Conservation (phyloP, 805 yeast species). For the Peterozyma toletana region DNA sequence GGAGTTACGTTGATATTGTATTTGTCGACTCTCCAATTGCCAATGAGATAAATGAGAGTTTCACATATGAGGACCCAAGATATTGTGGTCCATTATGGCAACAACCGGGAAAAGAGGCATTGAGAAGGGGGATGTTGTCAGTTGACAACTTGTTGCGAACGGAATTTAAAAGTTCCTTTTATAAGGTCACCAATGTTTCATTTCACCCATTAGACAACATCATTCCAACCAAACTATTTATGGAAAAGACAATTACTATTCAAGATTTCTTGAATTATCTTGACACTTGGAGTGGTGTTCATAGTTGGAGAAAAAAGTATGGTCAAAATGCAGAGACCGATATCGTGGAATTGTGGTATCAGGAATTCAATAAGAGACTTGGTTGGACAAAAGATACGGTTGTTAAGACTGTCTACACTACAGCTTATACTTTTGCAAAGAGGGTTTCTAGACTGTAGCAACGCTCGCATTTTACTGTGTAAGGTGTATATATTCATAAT, state of each 20-base stretch:
- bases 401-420: conserved; percentile 39
- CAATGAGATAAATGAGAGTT: conserved; percentile 35
- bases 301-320: conserved; percentile 39
- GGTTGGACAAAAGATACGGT: conserved; percentile 36
- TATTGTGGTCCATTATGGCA: conserved; percentile 74
- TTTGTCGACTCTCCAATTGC: conserved; percentile 29
- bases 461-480: no score
- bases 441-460: conserved; percentile 8
- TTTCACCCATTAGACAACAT: conserved; percentile 13
- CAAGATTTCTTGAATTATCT: conserved; percentile 43
- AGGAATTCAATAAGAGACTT: conserved; percentile 29
- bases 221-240: background rate
- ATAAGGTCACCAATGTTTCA: conserved; percentile 15
- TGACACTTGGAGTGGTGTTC: conserved; percentile 67
- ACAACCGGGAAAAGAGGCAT: conserved; percentile 64
- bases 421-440: conserved; percentile 44
- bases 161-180: conserved; percentile 18
- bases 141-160: conserved; percentile 30
- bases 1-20: conserved; percentile 74
- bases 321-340: conserved; percentile 19
- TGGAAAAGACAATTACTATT: conserved; percentile 26
- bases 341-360: conserved; percentile 25
- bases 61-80: conserved; percentile 29
- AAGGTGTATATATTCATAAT: no score
- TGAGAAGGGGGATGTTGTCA: conserved; percentile 36